Evolutionary conservation across 306 rosid genomes (phyloP).

Genomic region (Ormosia semicastrata): DNA sequence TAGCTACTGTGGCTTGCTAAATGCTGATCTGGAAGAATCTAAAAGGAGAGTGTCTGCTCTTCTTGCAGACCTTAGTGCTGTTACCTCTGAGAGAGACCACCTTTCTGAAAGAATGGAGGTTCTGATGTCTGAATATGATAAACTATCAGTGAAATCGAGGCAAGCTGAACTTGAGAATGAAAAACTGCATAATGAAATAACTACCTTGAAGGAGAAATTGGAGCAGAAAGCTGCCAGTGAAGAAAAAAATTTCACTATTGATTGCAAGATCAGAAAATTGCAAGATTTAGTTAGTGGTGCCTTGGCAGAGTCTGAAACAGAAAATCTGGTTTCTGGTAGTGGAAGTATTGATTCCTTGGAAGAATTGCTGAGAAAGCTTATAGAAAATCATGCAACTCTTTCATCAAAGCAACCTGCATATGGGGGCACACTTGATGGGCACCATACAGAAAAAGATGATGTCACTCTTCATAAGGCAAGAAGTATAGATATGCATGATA

Average conservation of each 20-base stretch:
- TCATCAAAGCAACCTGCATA: constrained; percentile 35
- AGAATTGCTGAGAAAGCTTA: constrained; percentile 62
- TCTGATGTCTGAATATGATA: constrained; percentile 51
- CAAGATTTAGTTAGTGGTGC: constrained; percentile 57
- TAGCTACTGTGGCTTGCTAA: constrained; percentile 59
- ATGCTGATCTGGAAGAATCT: constrained; percentile 79
- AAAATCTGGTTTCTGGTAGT: constrained; percentile 49
- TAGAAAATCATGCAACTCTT: constrained; percentile 53
- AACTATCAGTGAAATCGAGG: constrained; percentile 41
- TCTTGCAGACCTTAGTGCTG: constrained; percentile 52
- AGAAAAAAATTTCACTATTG: constrained; percentile 44
- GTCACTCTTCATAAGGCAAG: constrained; percentile 38
- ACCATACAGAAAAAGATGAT: constrained; percentile 35
- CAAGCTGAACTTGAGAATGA: constrained; percentile 63
- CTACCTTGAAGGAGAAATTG: constrained; percentile 51
- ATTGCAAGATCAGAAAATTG: constrained; percentile 59
- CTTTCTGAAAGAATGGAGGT: constrained; percentile 63
- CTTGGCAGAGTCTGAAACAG: constrained; percentile 46
- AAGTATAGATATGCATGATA: constrained; percentile 39
- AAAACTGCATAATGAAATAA: constrained; percentile 53
- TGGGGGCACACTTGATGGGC: constrained; percentile 33
- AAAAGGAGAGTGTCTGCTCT: constrained; percentile 55
- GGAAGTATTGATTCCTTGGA: constrained; percentile 66
- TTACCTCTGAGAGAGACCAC: constrained; percentile 53
- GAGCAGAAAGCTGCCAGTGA: constrained; percentile 44